Evolutionary conservation across 441 rosid species (phyloP).

Genomic region (Bruguiera hainesii): DNA sequence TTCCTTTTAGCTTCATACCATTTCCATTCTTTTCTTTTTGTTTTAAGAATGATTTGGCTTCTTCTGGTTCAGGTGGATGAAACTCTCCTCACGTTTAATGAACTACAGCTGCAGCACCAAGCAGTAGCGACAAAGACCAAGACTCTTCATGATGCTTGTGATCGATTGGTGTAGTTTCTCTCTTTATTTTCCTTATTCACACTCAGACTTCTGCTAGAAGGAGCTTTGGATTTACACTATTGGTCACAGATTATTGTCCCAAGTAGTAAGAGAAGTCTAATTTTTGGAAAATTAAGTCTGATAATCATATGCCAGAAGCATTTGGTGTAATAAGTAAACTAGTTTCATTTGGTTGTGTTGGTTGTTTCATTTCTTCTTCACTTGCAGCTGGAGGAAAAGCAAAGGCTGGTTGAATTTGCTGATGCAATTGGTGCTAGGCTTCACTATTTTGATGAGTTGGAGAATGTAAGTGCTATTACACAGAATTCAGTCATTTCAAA

Average conservation of each 20-base stretch:
- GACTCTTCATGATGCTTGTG: conserved; percentile 99
- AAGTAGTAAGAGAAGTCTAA: no score
- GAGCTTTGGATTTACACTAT: background rate
- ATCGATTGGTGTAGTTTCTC: conserved; percentile 64
- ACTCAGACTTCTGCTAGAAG: background rate
- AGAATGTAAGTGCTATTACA: conserved; percentile 86
- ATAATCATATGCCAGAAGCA: background rate
- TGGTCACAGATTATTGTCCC: background rate
- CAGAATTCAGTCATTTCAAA: background rate
- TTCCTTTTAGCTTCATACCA: conserved; percentile 8
- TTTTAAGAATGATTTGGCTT: conserved; percentile 6
- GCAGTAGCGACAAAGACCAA: conserved; percentile 93
- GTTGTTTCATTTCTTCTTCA: conserved; percentile 16
- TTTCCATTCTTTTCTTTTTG: conserved; percentile 8
- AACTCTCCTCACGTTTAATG: conserved; percentile 80
- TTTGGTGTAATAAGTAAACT: conserved; percentile 5
- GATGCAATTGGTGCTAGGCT: conserved; percentile 95
- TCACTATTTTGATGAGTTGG: conserved; percentile 96
- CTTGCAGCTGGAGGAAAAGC: conserved; percentile 80
- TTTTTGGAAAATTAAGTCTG: background rate
- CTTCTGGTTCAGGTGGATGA: conserved; percentile 71
- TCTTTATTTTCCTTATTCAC: background rate
- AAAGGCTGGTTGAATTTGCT: conserved; percentile 86
- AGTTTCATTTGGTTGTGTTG: conserved; percentile 9
- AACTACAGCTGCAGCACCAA: conserved; percentile 87